Conservation (phyloP, 2,329 filamentous ascomycete genomes). For the Aspergillus chevalieri region DNA sequence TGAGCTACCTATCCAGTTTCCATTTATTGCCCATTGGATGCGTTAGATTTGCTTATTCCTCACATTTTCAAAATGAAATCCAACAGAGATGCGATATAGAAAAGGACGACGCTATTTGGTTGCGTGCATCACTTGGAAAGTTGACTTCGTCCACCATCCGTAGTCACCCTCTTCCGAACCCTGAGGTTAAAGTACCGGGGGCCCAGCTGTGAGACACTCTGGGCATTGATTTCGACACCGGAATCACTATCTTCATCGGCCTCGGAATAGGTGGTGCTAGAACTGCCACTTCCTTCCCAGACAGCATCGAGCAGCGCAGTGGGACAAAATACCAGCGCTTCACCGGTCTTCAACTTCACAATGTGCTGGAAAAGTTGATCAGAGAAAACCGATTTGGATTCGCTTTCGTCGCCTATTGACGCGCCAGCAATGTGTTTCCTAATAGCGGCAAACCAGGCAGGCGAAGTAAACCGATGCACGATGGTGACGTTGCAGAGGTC, state of each 20-base stretch:
- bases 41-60: too few relatives aligned
- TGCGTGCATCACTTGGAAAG: not conserved
- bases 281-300: not conserved
- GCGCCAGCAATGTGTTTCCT: slow-evolving; percentile 44
- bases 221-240: not conserved
- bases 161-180: slow-evolving; percentile 37
- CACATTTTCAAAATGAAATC: too few relatives aligned
- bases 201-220: slow-evolving; percentile 1
- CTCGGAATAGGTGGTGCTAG: not conserved
- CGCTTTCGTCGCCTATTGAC: slow-evolving; percentile 13
- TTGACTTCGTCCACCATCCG: slow-evolving; percentile 39
- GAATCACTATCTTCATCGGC: not conserved
- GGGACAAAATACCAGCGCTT: slow-evolving; percentile 46
- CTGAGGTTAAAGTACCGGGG: slow-evolving; percentile 32
- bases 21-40: too few relatives aligned
- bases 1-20: too few relatives aligned
- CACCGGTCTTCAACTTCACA: slow-evolving; percentile 42
- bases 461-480: slow-evolving; percentile 65
- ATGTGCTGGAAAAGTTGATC: slow-evolving; percentile 40
- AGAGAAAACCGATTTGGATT: slow-evolving; percentile 11
- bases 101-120: too few relatives aligned
- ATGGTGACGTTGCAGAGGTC: slow-evolving; percentile 67
- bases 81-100: too few relatives aligned
- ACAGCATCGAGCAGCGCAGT: slow-evolving; percentile 35
- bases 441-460: slow-evolving; percentile 53